Evolutionary conservation across 2,329 filamentous ascomycete species (phyloP), one percentile per base, ranked within the genome.

Genomic region (Claviceps cyperi): DNA sequence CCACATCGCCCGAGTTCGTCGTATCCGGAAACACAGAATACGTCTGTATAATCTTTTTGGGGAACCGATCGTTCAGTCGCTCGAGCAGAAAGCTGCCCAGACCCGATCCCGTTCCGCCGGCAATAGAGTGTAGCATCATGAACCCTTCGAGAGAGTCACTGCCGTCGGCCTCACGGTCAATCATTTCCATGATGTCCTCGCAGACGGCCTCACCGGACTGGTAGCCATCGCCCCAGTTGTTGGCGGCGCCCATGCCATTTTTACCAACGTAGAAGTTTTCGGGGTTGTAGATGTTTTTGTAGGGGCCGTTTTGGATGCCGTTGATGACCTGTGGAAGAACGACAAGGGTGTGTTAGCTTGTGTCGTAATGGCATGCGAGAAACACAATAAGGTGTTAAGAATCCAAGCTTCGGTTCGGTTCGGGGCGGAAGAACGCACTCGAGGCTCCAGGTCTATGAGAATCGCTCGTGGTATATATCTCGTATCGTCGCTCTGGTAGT

Each of bases 131-230:
- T 55, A 98, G 76, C 67, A 98, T 81, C 92, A 98, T 98, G 71
- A 98, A 98, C 39, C 92, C 92, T 79, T 98, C 92, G 4, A 98
- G 76, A 48, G 90, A 96, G 67, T 98, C 92, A 64, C 91, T 97
- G 35, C 94, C 94, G 67, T 98, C 92, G 15, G 94, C 92, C 66
- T 98, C 92, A 53, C 92, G 84, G 64, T 98, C 92, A 61, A 98
- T 95, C 89, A 98, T 98, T 66, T 98, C 94, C 76, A 98, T 87
- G 50, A 98, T 88, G 65, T 98, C 92, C 66, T 98, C 92, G 59
- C 91, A 88, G 19, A 98, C 88, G 43, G 77, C 75, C 66, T 96
- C 90, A 58, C 90, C 92, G 49, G 87, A 90, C 57, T 92, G 83
- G 69, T 98, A 98, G 45, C 92, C 92, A 62, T 92, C 86, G 53